Conservation (phyloP, 768 basidiomycete species). For the Lactarius psammicola region DNA sequence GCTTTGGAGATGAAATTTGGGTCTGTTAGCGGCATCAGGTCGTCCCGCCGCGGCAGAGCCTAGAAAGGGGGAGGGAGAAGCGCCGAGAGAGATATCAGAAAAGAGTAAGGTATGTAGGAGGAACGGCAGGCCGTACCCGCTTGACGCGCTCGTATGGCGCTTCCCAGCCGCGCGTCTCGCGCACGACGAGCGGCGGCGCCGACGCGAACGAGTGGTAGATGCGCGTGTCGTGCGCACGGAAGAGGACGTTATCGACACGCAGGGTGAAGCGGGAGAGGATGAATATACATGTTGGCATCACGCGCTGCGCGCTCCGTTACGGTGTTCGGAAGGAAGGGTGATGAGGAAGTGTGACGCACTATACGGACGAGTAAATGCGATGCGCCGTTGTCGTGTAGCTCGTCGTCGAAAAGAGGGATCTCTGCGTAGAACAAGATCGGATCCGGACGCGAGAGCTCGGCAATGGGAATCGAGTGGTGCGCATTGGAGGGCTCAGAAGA, state of each 20-base stretch:
- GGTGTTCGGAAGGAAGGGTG: neutral
- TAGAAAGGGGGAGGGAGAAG: constrained; percentile 32
- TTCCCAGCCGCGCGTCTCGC: constrained; percentile 89
- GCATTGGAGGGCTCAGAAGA: constrained; percentile 56
- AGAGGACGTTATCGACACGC: constrained; percentile 92
- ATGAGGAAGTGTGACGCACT: constrained; percentile 48
- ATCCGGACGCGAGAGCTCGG: constrained; percentile 82
- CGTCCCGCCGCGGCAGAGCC: constrained; percentile 70
- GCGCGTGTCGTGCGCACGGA: constrained; percentile 85
- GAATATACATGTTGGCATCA: constrained; percentile 95
- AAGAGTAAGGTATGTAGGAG: neutral
- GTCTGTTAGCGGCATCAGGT: constrained; percentile 87
- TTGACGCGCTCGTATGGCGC: constrained; percentile 81
- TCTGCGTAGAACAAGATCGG: constrained; percentile 99
- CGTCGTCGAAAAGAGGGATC: constrained; percentile 92
- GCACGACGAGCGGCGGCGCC: constrained; percentile 58
- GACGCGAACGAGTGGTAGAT: constrained; percentile 82
- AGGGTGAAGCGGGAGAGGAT: constrained; percentile 89
- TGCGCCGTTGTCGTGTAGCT: constrained; percentile 94
- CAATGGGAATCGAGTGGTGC: constrained; percentile 72
- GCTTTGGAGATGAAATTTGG: constrained; percentile 76
- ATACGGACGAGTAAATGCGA: constrained; percentile 83
- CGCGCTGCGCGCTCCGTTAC: constrained; percentile 55
- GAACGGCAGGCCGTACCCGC: constrained; percentile 47
- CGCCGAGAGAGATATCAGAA: neutral